Evolutionary conservation across 106 monocot species (phyloP).

Genomic region (Allium fistulosum): DNA sequence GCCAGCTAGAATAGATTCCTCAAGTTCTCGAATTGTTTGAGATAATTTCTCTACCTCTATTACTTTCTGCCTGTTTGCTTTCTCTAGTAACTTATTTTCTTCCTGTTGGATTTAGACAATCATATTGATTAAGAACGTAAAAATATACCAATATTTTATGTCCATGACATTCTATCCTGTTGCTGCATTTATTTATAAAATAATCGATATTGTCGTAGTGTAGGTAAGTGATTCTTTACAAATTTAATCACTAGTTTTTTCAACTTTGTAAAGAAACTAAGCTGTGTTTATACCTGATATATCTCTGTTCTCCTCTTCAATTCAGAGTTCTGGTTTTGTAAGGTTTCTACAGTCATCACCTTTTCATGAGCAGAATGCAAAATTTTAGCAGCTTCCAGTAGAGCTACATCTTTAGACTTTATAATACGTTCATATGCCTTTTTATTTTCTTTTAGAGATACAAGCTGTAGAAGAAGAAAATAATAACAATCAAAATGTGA

Average conservation of each 20-base stretch:
- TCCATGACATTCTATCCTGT: not conserved
- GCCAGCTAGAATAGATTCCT: constrained; percentile 58
- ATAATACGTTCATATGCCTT: constrained; percentile 25
- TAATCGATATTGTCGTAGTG: too few relatives aligned
- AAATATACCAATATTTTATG: not conserved
- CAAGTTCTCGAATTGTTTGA: constrained; percentile 46
- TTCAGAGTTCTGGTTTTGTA: constrained; percentile 42
- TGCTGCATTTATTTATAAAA: too few relatives aligned
- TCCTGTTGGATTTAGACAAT: constrained; percentile 24
- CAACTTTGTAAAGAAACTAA: too few relatives aligned
- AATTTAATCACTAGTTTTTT: too few relatives aligned
- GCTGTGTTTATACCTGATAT: constrained; percentile 18
- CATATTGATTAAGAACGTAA: not conserved
- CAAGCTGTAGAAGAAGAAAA: constrained; percentile 13
- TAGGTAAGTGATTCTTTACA: too few relatives aligned
- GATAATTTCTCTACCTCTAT: constrained; percentile 46
- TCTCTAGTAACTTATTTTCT: constrained; percentile 56
- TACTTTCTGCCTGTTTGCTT: constrained; percentile 42
- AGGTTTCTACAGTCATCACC: constrained; percentile 27
- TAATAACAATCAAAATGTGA: too few relatives aligned
- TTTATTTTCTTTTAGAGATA: constrained; percentile 27
- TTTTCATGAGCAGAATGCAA: constrained; percentile 21
- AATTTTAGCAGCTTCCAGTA: constrained; percentile 28
- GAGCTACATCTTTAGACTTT: constrained; percentile 42
- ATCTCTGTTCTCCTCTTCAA: constrained; percentile 31